A percentile compares a stretch with the other conserved stretches of the same genome.
Evolutionary conservation across 78 protist species (phyloP).

Genomic region (Protostelium mycophagum): DNA sequence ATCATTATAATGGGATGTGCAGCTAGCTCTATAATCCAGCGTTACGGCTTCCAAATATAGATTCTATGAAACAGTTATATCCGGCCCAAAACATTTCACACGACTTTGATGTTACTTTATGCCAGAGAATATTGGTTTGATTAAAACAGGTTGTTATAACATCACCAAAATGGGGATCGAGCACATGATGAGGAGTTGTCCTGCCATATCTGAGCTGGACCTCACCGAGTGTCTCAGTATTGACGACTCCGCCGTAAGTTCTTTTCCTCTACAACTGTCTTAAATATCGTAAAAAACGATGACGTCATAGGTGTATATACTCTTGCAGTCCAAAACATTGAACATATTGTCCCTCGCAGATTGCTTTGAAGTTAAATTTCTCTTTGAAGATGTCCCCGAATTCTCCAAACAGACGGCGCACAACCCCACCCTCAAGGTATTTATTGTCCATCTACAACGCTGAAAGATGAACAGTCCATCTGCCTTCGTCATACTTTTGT

Average conservation of each 20-base stretch:
- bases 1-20: too few relatives aligned
- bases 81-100: too few relatives aligned
- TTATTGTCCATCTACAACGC: neutral
- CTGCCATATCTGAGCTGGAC: neutral
- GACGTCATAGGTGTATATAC: neutral
- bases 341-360: neutral
- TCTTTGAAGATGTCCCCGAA: neutral
- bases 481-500: neutral
- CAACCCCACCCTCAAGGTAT: neutral
- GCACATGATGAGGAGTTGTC: neutral
- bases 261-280: neutral
- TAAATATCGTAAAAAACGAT: neutral
- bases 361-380: neutral
- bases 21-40: too few relatives aligned
- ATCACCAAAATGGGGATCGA: neutral
- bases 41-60: too few relatives aligned
- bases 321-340: neutral
- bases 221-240: neutral
- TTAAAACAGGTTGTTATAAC: neutral
- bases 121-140: too few relatives aligned
- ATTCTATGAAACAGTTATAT: too few relatives aligned
- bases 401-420: neutral
- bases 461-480: neutral
- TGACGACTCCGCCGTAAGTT: neutral
- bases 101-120: too few relatives aligned